Evolutionary conservation across 805 yeast species (phyloP).

Genomic region (Schizosaccharomyces lindneri): DNA sequence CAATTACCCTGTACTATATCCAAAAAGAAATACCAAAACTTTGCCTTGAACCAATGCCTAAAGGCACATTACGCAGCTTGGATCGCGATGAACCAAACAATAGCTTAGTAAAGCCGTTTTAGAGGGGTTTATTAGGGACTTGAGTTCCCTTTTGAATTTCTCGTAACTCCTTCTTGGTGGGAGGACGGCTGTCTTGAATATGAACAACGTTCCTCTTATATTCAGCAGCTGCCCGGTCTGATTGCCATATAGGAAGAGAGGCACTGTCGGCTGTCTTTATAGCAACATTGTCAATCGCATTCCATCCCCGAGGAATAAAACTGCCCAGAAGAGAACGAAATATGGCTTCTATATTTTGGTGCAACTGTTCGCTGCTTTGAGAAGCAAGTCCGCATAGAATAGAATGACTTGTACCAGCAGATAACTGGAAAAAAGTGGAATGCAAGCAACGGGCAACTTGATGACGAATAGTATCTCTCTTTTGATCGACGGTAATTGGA

Average conservation of each 20-base stretch:
- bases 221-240: slow-evolving; percentile 16
- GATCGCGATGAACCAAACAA: no score
- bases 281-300: slow-evolving; percentile 21
- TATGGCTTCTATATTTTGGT: slow-evolving; percentile 35
- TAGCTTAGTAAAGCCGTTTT: no score
- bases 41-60: no score
- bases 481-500: slow-evolving; percentile 31
- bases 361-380: slow-evolving; percentile 24
- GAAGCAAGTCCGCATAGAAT: slow-evolving; percentile 36
- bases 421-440: slow-evolving; percentile 38
- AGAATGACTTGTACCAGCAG: slow-evolving; percentile 48
- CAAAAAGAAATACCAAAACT: no score
- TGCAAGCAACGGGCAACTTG: slow-evolving; percentile 20
- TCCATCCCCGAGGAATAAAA: slow-evolving; percentile 12
- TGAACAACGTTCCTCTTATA: background rate
- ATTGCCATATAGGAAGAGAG: slow-evolving; percentile 56
- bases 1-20: no score
- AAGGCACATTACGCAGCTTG: no score
- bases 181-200: background rate
- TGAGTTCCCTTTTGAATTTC: background rate
- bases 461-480: slow-evolving; percentile 28
- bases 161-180: background rate
- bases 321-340: slow-evolving; percentile 14
- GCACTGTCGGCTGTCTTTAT: slow-evolving; percentile 55
- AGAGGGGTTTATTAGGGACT: no score